Evolutionary conservation across 139 green algal genomes (phyloP).

Genomic region (Tetratostichococcus sp.): DNA sequence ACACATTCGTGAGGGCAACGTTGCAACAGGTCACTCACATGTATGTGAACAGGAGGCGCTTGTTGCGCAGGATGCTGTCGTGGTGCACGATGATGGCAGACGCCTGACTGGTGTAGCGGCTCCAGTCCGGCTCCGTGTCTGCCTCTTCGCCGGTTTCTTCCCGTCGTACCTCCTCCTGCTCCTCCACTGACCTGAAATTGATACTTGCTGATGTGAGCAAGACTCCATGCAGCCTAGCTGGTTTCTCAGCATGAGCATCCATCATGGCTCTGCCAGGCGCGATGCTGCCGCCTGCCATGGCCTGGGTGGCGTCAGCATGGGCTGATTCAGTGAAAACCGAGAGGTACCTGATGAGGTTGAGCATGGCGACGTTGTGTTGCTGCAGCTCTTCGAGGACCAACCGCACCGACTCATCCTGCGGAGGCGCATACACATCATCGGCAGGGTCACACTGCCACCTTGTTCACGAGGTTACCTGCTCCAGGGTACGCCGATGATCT

Average conservation of each 20-base stretch:
- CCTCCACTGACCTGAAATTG: slow-evolving; percentile 13
- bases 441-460: no score
- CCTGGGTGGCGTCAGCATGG: no score
- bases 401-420: slow-evolving; percentile 41
- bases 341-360: slow-evolving; percentile 35
- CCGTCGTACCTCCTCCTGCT: slow-evolving; percentile 8
- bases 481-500: neutral
- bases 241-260: no score
- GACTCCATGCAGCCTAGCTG: no score
- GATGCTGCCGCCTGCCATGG: no score
- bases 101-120: slow-evolving; percentile 28
- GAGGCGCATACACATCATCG: neutral
- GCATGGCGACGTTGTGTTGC: slow-evolving; percentile 30
- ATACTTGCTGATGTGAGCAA: neutral
- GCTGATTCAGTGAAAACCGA: neutral
- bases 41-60: slow-evolving; percentile 47
- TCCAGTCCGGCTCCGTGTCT: slow-evolving; percentile 5
- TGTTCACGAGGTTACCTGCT: no score
- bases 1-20: no score
- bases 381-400: slow-evolving; percentile 40
- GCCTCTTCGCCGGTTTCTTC: slow-evolving; percentile 6
- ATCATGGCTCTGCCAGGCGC: no score
- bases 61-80: slow-evolving; percentile 51
- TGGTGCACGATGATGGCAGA: slow-evolving; percentile 53
- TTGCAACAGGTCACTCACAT: slow-evolving; percentile 26